Base-by-base conservation (phyloP, 2,329 filamentous ascomycete genomes). In the Trichoderma lentiforme region DNA sequence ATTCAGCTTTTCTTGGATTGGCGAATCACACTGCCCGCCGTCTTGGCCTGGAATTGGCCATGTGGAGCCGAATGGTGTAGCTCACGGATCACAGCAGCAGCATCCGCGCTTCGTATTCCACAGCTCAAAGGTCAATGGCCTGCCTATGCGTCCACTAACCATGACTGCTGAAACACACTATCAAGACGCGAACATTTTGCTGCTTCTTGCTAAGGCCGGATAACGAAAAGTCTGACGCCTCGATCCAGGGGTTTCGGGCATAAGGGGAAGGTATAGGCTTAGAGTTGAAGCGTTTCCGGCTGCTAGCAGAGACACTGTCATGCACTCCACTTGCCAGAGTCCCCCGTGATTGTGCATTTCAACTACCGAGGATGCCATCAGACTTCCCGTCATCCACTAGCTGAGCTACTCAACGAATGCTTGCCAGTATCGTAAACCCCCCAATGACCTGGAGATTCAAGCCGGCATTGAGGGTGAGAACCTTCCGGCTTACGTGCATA, bases 181-280 rank as follows among this genome's bases (percentile, higher is more conserved):
- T 69, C 65, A 69, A 47, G 26, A 14, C 65, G 65, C 53, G 65
- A 43, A 51, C 36, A 69, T 18, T 68, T 60, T 26, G 18, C 8
- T 69, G 14, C 12, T 36, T 58, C 21, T n/a, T n/a, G 26, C 56
- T 43, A 43, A 43, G 56, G n/a, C 36, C 28, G 15, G 26, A 51
- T 43, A 43, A 6, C 32, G 36, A 24, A 60, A 69, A 60, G 56
- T 6, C 43, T 60, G 18, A 69, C 65, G 65, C 65, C 65, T 69
- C 65, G n/a, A 69, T 69, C 56, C 53, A 61, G 65, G 65, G 36
- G 36, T 60, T 47, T 60, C 26, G 26, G 65, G 53, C 65, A 68
- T 43, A 60, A 60, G 53, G 39, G 63, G 64, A 57, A 67, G 64
- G 32, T 57, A 36, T 57, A 18, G 51, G n/a, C 47, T 57, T 66